Percentiles rank a stretch among this genome's conserved stretches.
phyloP scores from a whole-genome alignment of 2,329 filamentous ascomycete species.

The Pezicula rhizophila region DNA sequence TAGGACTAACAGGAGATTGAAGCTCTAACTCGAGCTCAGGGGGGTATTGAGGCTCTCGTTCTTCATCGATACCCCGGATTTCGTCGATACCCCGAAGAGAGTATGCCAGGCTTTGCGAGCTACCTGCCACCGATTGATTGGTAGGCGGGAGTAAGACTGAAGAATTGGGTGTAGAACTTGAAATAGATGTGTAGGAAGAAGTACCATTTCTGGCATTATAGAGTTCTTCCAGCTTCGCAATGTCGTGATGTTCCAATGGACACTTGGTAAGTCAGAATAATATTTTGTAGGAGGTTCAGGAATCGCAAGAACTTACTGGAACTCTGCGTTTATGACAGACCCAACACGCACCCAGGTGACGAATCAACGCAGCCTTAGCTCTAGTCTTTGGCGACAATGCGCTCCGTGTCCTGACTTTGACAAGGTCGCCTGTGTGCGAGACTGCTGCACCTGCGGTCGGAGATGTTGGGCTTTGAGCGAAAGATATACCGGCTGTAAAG shows the following conservation, averaged over 20 bases:
- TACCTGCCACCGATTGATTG: too few relatives aligned
- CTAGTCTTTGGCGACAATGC: constrained; percentile 13
- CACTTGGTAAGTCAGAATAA: constrained; percentile 12
- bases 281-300: neutral
- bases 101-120: too few relatives aligned
- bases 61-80: too few relatives aligned
- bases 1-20: too few relatives aligned
- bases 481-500: neutral
- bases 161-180: too few relatives aligned
- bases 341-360: constrained; percentile 20
- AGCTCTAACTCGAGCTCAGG: too few relatives aligned
- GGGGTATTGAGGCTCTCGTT: too few relatives aligned
- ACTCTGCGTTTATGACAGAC: constrained; percentile 17
- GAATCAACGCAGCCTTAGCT: constrained; percentile 23
- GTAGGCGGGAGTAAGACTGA: too few relatives aligned
- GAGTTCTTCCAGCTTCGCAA: constrained; percentile 15
- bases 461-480: neutral
- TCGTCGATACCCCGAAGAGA: too few relatives aligned
- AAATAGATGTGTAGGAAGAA: neutral
- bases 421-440: constrained; percentile 19
- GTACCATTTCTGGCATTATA: constrained; percentile 1
- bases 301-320: constrained; percentile 6
- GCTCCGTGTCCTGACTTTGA: constrained; percentile 16
- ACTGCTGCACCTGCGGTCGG: constrained; percentile 1
- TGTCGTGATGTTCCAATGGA: constrained; percentile 24